These are phyloP conservation scores for Chlamydomonas sp. DNA, from an alignment of 139 green algal species.

Conservation along the genomic window DNA sequence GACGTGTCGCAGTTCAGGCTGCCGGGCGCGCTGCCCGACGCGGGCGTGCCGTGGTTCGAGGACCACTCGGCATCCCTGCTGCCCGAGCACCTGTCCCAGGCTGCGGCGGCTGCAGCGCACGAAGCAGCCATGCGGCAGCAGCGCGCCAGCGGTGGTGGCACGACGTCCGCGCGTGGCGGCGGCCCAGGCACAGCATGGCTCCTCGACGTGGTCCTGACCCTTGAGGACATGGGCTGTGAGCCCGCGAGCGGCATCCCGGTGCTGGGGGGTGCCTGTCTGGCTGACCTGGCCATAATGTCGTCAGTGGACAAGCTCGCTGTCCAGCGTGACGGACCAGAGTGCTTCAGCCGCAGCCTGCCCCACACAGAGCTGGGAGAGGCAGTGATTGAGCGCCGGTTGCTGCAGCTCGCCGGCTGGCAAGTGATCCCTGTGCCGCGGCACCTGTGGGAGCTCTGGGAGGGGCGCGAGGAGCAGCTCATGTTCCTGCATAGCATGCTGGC, in stretches of 20 bases:
- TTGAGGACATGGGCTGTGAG: constrained; percentile 12
- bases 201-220: background rate
- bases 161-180: background rate
- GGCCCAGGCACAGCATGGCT: background rate
- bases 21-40: background rate
- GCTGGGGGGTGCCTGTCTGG: background rate
- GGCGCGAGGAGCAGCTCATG: constrained; percentile 12
- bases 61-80: background rate
- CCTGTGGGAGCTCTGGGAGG: constrained; percentile 10
- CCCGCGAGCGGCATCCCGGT: constrained; percentile 2
- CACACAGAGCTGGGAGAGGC: constrained; percentile 2
- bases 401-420: constrained; percentile 5
- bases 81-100: background rate
- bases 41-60: background rate
- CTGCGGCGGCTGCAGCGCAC: background rate
- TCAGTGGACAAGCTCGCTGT: background rate
- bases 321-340: background rate
- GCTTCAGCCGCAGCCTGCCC: constrained; percentile 5
- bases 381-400: background rate
- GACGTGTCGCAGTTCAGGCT: constrained; percentile 7
- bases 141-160: background rate
- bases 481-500: constrained; percentile 6
- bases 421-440: background rate
- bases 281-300: constrained; percentile 2
- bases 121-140: background rate